These are phyloP conservation scores for Schizonepeta tenuifolia DNA, from an alignment of 257 asterid species.

Conservation along the genomic window DNA sequence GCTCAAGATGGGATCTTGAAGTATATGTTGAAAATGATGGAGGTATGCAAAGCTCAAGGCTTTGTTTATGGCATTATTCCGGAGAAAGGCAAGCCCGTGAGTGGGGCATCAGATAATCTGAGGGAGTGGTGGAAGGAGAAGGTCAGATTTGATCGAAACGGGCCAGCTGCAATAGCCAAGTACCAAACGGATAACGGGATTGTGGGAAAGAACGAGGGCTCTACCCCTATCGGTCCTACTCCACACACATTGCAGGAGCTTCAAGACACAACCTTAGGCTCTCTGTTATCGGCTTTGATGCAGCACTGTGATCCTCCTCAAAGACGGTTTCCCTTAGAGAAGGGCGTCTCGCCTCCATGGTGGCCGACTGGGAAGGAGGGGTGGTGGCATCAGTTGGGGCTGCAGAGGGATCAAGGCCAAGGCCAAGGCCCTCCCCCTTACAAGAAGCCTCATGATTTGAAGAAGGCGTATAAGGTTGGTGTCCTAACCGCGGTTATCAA, in stretches of 20 bases:
- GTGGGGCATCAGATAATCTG: conserved; percentile 88
- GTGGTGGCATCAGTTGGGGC: conserved; percentile 87
- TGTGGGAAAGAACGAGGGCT: conserved; percentile 51
- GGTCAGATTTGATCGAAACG: conserved; percentile 82
- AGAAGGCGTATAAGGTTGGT: conserved; percentile 87
- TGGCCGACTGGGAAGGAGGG: conserved; percentile 88
- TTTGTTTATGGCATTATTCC: conserved; percentile 95
- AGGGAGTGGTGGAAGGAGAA: conserved; percentile 97
- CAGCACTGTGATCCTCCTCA: conserved; percentile 95
- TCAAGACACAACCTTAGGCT: conserved; percentile 88
- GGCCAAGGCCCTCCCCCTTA: conserved; percentile 73
- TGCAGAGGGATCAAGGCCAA: conserved; percentile 63
- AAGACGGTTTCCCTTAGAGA: conserved; percentile 84
- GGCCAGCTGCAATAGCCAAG: conserved; percentile 78
- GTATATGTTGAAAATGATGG: conserved; percentile 95
- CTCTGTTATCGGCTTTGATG: conserved; percentile 81
- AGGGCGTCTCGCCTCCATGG: conserved; percentile 91
- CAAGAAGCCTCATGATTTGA: conserved; percentile 89
- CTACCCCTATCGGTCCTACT: conserved; percentile 56
- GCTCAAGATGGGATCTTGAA: conserved; percentile 95
- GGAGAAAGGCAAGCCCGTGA: conserved; percentile 89
- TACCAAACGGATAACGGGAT: conserved; percentile 59
- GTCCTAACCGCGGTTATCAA: conserved; percentile 87
- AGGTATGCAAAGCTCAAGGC: conserved; percentile 92
- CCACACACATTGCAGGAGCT: conserved; percentile 87